Percentiles rank a stretch among this genome's conserved stretches.
Conservation (phyloP, 2,329 filamentous ascomycete genomes). For the Aspergillus aculeatinus region DNA sequence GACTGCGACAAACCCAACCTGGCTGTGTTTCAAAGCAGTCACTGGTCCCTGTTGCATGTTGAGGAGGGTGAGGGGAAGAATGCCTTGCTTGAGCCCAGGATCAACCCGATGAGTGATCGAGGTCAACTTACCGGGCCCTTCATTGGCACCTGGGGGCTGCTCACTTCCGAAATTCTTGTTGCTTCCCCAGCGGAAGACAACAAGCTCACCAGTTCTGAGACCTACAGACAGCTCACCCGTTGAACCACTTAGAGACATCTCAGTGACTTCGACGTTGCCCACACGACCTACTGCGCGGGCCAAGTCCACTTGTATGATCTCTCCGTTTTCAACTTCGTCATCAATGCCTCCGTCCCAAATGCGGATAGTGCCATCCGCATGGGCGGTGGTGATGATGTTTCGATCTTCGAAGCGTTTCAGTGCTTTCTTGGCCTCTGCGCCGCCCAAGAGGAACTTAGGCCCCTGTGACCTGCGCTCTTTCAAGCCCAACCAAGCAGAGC, state of each 20-base stretch:
- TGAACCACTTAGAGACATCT: slow-evolving; percentile 75
- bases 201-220: slow-evolving; percentile 76
- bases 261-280: slow-evolving; percentile 71
- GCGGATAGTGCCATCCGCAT: slow-evolving; percentile 87
- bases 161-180: slow-evolving; percentile 73
- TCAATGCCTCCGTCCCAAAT: slow-evolving; percentile 90
- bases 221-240: slow-evolving; percentile 86
- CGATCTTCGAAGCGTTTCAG: slow-evolving; percentile 77
- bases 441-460: slow-evolving; percentile 74
- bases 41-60: slow-evolving; percentile 81
- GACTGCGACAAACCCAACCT: slow-evolving; percentile 85
- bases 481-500: slow-evolving; percentile 85
- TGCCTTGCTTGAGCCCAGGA: slow-evolving; percentile 69
- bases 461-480: slow-evolving; percentile 79
- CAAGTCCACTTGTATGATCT: slow-evolving; percentile 80
- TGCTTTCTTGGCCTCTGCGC: slow-evolving; percentile 67
- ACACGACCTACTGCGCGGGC: slow-evolving; percentile 77
- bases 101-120: slow-evolving; percentile 74
- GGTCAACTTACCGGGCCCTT: slow-evolving; percentile 68
- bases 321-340: slow-evolving; percentile 87
- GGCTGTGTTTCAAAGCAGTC: slow-evolving; percentile 77
- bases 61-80: slow-evolving; percentile 77
- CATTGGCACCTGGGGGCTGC: slow-evolving; percentile 51
- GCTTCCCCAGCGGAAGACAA: slow-evolving; percentile 82
- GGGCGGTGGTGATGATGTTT: slow-evolving; percentile 80